A percentile compares a stretch with the other conserved stretches of the same genome.
Evolutionary conservation across 495 filamentous ascomycete species (phyloP).

Genomic region (Clohesyomyces aquaticus): DNA sequence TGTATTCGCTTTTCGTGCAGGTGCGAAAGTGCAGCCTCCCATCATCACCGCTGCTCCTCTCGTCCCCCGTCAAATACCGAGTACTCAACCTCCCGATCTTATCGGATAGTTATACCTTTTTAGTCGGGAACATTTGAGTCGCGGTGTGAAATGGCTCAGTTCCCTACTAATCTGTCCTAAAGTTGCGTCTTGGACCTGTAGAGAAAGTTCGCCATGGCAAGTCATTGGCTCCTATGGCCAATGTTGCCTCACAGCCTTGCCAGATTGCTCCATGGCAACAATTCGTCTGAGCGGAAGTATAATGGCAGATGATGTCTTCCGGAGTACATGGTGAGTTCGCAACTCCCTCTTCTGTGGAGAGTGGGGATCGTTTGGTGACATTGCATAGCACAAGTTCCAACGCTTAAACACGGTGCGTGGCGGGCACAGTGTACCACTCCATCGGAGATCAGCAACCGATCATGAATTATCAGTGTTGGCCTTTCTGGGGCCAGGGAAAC

Average conservation of each 20-base stretch:
- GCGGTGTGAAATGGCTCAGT: background rate
- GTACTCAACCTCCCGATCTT: background rate
- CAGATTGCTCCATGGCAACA: conserved; percentile 11
- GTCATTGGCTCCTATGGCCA: background rate
- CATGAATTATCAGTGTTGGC: conserved; percentile 23
- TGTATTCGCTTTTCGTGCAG: background rate
- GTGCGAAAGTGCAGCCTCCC: background rate
- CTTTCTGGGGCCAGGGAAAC: conserved; percentile 4
- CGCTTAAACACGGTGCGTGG: conserved; percentile 5
- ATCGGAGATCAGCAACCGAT: conserved; percentile 14
- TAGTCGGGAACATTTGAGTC: background rate
- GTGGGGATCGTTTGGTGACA: background rate
- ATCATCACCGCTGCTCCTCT: background rate
- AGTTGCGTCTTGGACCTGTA: background rate
- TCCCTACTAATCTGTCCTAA: background rate
- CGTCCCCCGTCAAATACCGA: background rate
- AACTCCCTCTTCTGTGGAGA: background rate
- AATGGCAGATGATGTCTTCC: conserved; percentile 4
- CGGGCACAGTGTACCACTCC: conserved; percentile 12
- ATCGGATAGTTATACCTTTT: background rate
- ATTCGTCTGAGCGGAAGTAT: conserved; percentile 6
- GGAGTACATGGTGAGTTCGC: conserved; percentile 8
- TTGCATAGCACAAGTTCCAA: background rate
- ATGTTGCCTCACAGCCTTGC: conserved; percentile 2
- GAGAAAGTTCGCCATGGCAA: conserved; percentile 12